Base-by-base conservation (phyloP, 2,329 filamentous ascomycete species). In the Macrophomina phaseolina region DNA sequence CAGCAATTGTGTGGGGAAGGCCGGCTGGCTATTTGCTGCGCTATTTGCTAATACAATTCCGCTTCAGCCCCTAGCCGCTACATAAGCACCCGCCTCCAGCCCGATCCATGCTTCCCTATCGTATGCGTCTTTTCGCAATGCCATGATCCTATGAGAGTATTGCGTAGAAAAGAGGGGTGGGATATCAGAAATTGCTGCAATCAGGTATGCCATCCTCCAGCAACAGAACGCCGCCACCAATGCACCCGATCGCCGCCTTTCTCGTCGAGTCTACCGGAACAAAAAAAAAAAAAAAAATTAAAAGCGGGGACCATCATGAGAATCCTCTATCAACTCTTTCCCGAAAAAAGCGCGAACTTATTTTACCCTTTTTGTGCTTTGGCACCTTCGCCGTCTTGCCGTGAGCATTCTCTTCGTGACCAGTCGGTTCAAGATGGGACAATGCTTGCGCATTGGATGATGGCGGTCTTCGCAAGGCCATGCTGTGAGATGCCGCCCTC, bases 41-140 rank as follows among this genome's bases (percentile, higher is more conserved):
- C 58, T 62, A 62, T 49, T 62, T 62, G 58, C 58, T 62, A 62
- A 62, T 62, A 45, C 34, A 49, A 49, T 40, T 48, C 56, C 16
- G 9, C 40, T 8, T 36, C 40, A 45, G 23, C 5, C 32, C 16
- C 38, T 12, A 3, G 30, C 6, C 56, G n/a, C 30, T 16, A 8
- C 40, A 18, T 46, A 46, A 46, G 14, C 38, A n/a, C 38, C 42
- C 55, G 49, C 32, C 16, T 9, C 12, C 42, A 4, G 4, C 30
- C 42, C 58, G 16, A 38, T 16, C 9, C n/a, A 45, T 38, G 38
- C 28, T 46, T 12, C 56, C 34, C 23, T 61, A 34, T 38, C 56
- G 34, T 12, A 34, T 18, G 28, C 30, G 18, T 49, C 16, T n/a
- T 62, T n/a, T 14, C 58, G 45, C 42, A 18, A 9, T 34, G 30